These are phyloP conservation scores for Phylloboletellus chloephorus DNA, from an alignment of 1,284 basidiomycete genomes.

Conservation along the genomic window DNA sequence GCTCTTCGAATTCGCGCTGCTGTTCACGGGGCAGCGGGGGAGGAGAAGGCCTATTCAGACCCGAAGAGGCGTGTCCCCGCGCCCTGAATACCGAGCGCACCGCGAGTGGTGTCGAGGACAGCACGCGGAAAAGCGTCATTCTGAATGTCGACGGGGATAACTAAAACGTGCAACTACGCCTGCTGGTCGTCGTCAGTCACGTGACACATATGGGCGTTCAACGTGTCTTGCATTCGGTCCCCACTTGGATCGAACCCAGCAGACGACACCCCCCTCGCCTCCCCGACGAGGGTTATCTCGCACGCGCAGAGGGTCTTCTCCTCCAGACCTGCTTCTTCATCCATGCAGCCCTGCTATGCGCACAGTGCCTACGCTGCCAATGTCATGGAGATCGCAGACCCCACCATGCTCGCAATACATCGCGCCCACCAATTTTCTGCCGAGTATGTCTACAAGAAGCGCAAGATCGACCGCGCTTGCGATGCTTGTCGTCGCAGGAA, in stretches of 20 bases:
- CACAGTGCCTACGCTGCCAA: conserved; percentile 19
- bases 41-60: conserved; percentile 55
- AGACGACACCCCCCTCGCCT: background rate
- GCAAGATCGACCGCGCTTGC: conserved; percentile 65
- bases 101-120: too few relatives aligned
- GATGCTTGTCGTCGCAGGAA: conserved; percentile 65
- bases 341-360: conserved; percentile 24
- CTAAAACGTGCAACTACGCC: too few relatives aligned
- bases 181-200: too few relatives aligned
- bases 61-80: conserved; percentile 25
- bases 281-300: conserved; percentile 12
- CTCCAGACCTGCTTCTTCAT: background rate
- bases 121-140: too few relatives aligned
- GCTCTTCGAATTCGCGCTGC: conserved; percentile 73
- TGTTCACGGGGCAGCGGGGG: conserved; percentile 64
- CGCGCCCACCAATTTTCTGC: conserved; percentile 4
- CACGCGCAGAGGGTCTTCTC: conserved; percentile 5
- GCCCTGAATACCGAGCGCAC: too few relatives aligned
- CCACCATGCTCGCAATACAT: conserved; percentile 13
- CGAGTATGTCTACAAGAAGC: conserved; percentile 37
- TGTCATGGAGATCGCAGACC: conserved; percentile 30
- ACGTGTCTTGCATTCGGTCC: too few relatives aligned
- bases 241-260: too few relatives aligned
- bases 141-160: too few relatives aligned
- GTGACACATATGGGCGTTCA: too few relatives aligned